Evolutionary conservation across 2,329 filamentous ascomycete species (phyloP).

Genomic region (Ophiosphaerella herpotricha): DNA sequence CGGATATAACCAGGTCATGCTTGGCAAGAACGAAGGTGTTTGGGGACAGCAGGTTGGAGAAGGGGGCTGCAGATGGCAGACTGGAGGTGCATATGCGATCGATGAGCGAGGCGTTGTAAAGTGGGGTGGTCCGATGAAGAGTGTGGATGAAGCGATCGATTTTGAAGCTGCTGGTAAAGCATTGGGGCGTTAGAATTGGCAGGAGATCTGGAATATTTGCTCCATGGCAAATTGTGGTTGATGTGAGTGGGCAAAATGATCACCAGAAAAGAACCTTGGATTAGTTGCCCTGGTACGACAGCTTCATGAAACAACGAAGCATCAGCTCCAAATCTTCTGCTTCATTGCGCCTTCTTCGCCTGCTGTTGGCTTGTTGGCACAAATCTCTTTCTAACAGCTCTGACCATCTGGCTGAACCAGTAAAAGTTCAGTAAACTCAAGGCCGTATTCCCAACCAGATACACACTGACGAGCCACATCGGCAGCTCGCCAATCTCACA

Average conservation of each 20-base stretch:
- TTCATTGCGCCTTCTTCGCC: constrained; percentile 28
- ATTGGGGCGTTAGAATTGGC: constrained; percentile 20
- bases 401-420: constrained; percentile 86
- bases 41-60: constrained; percentile 43
- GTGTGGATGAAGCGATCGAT: constrained; percentile 37
- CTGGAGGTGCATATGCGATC: constrained; percentile 40
- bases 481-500: constrained; percentile 56
- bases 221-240: no score
- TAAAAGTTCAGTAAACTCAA: constrained; percentile 78
- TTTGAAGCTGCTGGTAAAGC: constrained; percentile 40
- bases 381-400: constrained; percentile 78
- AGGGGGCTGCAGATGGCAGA: constrained; percentile 43
- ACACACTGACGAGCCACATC: constrained; percentile 69
- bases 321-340: not conserved
- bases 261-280: no score
- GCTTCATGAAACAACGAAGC: no score
- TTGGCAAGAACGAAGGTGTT: constrained; percentile 41
- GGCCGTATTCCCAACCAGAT: constrained; percentile 71
- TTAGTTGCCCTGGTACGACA: no score
- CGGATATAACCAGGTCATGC: constrained; percentile 41
- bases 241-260: no score
- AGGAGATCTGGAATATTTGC: no score
- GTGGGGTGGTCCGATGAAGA: constrained; percentile 43
- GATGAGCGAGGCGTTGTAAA: constrained; percentile 39
- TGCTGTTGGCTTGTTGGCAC: constrained; percentile 43